Evolutionary conservation across 768 basidiomycete genomes (phyloP).

Genomic region (Strobilomyces dryophilus): DNA sequence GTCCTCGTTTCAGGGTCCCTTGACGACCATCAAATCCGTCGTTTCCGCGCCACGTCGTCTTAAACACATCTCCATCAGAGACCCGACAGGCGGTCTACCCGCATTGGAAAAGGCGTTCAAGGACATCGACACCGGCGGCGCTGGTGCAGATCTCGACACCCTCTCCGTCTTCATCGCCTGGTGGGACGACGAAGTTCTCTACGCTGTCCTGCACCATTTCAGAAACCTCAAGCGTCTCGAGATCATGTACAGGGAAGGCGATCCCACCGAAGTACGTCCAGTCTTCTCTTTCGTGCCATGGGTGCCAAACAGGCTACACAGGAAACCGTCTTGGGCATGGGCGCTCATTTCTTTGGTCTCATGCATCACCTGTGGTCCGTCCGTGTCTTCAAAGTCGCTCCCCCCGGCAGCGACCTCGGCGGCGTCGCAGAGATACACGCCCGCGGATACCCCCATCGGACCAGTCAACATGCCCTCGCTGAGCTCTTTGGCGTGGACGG

Average conservation of each 20-base stretch:
- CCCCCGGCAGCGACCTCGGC: conserved; percentile 9
- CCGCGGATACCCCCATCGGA: conserved; percentile 11
- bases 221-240: conserved; percentile 34
- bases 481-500: conserved; percentile 10
- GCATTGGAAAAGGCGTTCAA: conserved; percentile 17
- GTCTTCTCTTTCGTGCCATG: no score
- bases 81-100: conserved; percentile 1
- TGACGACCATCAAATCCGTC: no score
- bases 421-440: conserved; percentile 5
- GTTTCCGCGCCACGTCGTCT: no score
- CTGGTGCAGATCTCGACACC: conserved; percentile 18
- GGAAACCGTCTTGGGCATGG: conserved; percentile 41
- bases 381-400: conserved; percentile 33
- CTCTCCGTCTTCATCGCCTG: conserved; percentile 34
- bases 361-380: conserved; percentile 37
- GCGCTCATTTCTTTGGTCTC: conserved; percentile 37
- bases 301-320: conserved; percentile 1
- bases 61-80: no score
- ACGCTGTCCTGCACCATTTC: conserved; percentile 39
- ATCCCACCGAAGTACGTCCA: conserved; percentile 39
- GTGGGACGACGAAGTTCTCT: conserved; percentile 47
- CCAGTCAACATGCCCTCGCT: conserved; percentile 6
- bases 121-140: no score
- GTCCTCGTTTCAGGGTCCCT: no score
- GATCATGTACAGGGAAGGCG: conserved; percentile 36